A percentile compares a stretch with the other conserved stretches of the same genome.
These are phyloP conservation scores for Coemansia sp. DNA, from an alignment of 192 early-diverging fungal genomes.

Conservation along the genomic window DNA sequence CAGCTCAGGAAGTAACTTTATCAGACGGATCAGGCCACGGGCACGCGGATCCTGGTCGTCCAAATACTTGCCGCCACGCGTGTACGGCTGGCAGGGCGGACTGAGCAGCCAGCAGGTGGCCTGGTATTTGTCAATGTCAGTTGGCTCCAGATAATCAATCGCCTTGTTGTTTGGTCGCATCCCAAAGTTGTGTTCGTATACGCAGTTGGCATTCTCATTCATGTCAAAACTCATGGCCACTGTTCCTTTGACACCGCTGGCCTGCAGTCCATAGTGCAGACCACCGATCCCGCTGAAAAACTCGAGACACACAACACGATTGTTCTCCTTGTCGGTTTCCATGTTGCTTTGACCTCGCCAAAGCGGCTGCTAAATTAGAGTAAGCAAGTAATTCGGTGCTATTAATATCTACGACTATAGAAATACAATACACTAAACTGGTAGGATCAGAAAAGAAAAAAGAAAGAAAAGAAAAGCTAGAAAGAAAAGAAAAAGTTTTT, in stretches of 20 bases:
- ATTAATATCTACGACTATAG: neutral
- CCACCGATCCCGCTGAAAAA: slow-evolving; percentile 56
- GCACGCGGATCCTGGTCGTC: slow-evolving; percentile 60
- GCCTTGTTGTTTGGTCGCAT: slow-evolving; percentile 51
- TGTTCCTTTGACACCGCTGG: slow-evolving; percentile 20
- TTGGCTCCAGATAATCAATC: slow-evolving; percentile 32
- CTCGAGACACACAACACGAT: slow-evolving; percentile 37
- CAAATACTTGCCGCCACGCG: slow-evolving; percentile 72
- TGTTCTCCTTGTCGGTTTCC: slow-evolving; percentile 2
- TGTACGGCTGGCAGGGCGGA: slow-evolving; percentile 90
- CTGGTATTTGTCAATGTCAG: slow-evolving; percentile 57
- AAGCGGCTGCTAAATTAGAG: neutral
- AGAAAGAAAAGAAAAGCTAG: neutral
- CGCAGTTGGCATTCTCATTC: slow-evolving; percentile 52
- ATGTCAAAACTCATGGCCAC: slow-evolving; percentile 49
- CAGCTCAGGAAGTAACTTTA: slow-evolving; percentile 33
- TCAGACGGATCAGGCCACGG: slow-evolving; percentile 40
- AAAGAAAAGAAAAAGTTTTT: neutral
- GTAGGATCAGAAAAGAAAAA: neutral
- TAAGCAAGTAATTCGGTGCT: neutral
- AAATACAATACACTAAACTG: neutral
- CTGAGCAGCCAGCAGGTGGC: slow-evolving; percentile 87
- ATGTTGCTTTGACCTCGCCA: neutral
- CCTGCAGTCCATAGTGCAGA: slow-evolving; percentile 45
- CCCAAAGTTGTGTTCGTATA: slow-evolving; percentile 46